Conservation (phyloP, 1,284 basidiomycete species). For the Microbotryum lychnidis-dioicae region DNA sequence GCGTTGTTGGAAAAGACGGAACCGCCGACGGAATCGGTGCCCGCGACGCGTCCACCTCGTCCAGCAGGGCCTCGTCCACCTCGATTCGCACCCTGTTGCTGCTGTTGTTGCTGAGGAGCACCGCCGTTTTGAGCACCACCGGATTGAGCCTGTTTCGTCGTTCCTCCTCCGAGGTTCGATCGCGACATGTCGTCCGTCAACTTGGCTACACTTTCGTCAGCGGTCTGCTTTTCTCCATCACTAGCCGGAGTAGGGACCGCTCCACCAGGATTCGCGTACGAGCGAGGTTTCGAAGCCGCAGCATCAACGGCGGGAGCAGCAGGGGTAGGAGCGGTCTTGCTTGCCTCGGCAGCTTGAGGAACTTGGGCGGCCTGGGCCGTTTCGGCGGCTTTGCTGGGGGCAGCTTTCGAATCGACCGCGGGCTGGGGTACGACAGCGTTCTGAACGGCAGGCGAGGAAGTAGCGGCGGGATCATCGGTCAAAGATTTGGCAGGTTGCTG, state of each 20-base stretch:
- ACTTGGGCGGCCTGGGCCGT: neutral
- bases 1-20: conserved; percentile 9
- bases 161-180: conserved; percentile 2
- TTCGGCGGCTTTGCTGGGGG: conserved; percentile 2
- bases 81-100: neutral
- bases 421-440: neutral
- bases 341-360: conserved; percentile 5
- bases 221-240: conserved; percentile 7
- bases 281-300: conserved; percentile 1
- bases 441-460: conserved; percentile 7
- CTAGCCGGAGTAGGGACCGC: neutral
- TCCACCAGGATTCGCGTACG: neutral
- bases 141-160: neutral
- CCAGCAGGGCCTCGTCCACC: neutral
- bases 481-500: neutral
- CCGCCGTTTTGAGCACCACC: neutral
- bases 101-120: conserved; percentile 7
- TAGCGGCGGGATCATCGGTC: neutral
- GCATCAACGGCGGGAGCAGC: conserved; percentile 1
- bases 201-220: conserved; percentile 22
- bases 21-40: neutral
- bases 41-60: neutral
- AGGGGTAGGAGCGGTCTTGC: conserved; percentile 15
- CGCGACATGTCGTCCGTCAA: conserved; percentile 27
- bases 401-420: neutral